phyloP scores from a whole-genome alignment of 2,329 filamentous ascomycete species.

The Colletotrichum nymphaeae region DNA sequence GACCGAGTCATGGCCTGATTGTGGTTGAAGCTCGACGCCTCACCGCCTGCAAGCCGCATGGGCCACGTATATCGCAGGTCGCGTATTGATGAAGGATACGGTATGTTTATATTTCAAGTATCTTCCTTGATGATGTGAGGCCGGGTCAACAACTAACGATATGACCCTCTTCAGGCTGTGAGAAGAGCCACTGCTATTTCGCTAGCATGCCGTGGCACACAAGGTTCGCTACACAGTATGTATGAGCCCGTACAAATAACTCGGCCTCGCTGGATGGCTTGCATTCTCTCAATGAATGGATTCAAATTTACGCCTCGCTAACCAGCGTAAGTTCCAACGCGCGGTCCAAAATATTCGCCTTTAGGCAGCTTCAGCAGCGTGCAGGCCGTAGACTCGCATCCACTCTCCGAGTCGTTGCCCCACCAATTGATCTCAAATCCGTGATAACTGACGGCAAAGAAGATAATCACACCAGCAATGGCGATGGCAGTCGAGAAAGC shows the following conservation, averaged over 20 bases:
- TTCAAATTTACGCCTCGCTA: background rate
- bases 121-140: background rate
- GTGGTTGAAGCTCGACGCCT: background rate
- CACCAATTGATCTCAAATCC: slow-evolving; percentile 42
- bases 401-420: slow-evolving; percentile 39
- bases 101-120: background rate
- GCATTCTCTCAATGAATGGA: too few relatives aligned
- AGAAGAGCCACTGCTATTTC: background rate
- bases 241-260: too few relatives aligned
- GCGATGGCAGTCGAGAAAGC: slow-evolving; percentile 45
- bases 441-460: slow-evolving; percentile 43
- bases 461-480: slow-evolving; percentile 45
- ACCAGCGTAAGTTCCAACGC: slow-evolving; percentile 12
- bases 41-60: background rate
- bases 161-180: too few relatives aligned
- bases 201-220: background rate
- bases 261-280: background rate
- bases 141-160: background rate
- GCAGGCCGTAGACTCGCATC: slow-evolving; percentile 21
- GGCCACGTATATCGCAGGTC: background rate
- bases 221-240: background rate
- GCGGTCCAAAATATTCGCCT: slow-evolving; percentile 24
- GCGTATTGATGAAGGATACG: background rate
- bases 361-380: slow-evolving; percentile 14
- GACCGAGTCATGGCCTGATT: background rate